Evolutionary conservation across 768 basidiomycete species (phyloP).

Genomic region (Hortiboletus flavorubellus): DNA sequence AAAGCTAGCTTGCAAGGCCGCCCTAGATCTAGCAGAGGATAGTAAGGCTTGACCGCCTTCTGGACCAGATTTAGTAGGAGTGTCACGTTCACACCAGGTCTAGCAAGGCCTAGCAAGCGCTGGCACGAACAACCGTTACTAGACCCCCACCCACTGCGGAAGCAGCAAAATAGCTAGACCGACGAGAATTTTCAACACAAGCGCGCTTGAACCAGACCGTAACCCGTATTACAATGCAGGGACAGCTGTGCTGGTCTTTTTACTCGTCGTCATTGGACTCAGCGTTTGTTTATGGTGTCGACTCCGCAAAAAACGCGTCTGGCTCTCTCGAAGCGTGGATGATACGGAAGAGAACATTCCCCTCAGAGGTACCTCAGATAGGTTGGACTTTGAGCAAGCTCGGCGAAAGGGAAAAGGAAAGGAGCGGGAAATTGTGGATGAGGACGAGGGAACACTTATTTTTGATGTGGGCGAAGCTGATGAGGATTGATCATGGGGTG

Average conservation of each 20-base stretch:
- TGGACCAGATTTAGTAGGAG: too few relatives aligned
- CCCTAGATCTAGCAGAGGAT: too few relatives aligned
- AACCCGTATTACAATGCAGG: slow-evolving; percentile 97
- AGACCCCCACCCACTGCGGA: too few relatives aligned
- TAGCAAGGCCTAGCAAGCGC: too few relatives aligned
- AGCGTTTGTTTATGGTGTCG: slow-evolving; percentile 82
- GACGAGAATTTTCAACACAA: too few relatives aligned
- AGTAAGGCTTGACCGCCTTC: too few relatives aligned
- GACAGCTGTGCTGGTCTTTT: slow-evolving; percentile 78
- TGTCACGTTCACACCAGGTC: too few relatives aligned
- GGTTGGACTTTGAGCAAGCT: slow-evolving; percentile 40
- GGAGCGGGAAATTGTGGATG: slow-evolving; percentile 36
- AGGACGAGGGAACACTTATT: slow-evolving; percentile 37
- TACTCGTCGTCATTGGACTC: slow-evolving; percentile 67
- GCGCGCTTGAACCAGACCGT: too few relatives aligned
- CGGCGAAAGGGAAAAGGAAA: slow-evolving; percentile 45
- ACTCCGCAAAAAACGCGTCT: slow-evolving; percentile 26
- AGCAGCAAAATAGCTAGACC: too few relatives aligned
- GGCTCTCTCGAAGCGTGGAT: slow-evolving; percentile 7
- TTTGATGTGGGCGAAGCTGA: slow-evolving; percentile 57
- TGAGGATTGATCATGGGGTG: slow-evolving; percentile 35
- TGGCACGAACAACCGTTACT: too few relatives aligned
- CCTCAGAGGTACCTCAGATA: slow-evolving; percentile 40
- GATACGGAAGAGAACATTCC: slow-evolving; percentile 68
- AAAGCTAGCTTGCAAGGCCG: too few relatives aligned